A percentile compares a stretch with the other conserved stretches of the same genome.
Evolutionary conservation across 345 rosid species (phyloP).

Genomic region (Cardiospermum halicacabum): DNA sequence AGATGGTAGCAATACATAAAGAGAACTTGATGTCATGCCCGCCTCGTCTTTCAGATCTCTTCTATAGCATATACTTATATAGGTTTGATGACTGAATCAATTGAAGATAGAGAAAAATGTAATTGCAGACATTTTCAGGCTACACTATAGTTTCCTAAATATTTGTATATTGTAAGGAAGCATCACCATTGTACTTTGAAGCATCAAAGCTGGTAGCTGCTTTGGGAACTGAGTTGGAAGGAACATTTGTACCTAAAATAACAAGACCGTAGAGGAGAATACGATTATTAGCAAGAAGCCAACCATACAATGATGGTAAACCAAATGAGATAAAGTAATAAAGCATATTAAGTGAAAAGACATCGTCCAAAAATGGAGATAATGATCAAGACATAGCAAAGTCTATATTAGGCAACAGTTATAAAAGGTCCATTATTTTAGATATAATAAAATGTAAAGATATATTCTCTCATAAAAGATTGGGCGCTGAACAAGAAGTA

Average conservation of each 20-base stretch:
- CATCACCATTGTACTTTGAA: slow-evolving; percentile 83
- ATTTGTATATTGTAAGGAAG: not conserved
- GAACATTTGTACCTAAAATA: slow-evolving; percentile 60
- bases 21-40: not conserved
- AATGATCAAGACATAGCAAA: not conserved
- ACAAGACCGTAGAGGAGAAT: not conserved
- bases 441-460: not conserved
- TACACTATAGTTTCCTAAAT: not conserved
- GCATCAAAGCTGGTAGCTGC: slow-evolving; percentile 70
- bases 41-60: not conserved
- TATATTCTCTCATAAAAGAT: not conserved
- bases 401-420: not conserved
- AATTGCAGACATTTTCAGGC: not conserved
- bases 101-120: not conserved
- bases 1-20: not conserved
- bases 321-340: not conserved
- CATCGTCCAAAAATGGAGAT: not conserved
- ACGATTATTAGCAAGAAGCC: not conserved
- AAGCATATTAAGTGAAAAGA: not conserved
- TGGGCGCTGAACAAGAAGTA: not conserved
- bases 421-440: not conserved
- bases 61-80: not conserved
- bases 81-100: not conserved
- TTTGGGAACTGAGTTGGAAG: slow-evolving; percentile 80
- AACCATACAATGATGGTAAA: not conserved